Conservation (phyloP, 2,329 filamentous ascomycete genomes). For the Verticillium albo-atrum region DNA sequence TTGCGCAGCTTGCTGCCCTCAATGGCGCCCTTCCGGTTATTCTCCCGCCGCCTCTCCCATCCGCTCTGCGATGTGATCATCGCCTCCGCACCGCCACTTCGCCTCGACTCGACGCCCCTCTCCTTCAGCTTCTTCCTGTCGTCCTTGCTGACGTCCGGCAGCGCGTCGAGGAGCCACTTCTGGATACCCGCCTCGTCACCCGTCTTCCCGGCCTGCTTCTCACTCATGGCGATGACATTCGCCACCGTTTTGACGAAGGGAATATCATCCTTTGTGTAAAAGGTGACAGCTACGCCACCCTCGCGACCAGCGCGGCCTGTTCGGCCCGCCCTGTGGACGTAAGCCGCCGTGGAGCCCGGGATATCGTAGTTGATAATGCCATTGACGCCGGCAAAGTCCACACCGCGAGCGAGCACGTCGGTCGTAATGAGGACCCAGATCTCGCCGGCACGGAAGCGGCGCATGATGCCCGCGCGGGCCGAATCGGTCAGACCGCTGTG, state of each 20-base stretch:
- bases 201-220: slow-evolving; percentile 60
- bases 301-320: slow-evolving; percentile 84
- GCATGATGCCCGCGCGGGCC: slow-evolving; percentile 76
- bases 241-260: slow-evolving; percentile 85
- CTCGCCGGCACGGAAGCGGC: slow-evolving; percentile 83
- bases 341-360: slow-evolving; percentile 81
- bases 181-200: slow-evolving; percentile 59
- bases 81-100: slow-evolving; percentile 38
- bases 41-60: slow-evolving; percentile 65
- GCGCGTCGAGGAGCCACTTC: slow-evolving; percentile 81
- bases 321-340: slow-evolving; percentile 89
- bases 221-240: slow-evolving; percentile 82
- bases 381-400: slow-evolving; percentile 93
- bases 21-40: slow-evolving; percentile 61
- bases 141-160: slow-evolving; percentile 79
- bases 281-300: slow-evolving; percentile 85
- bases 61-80: slow-evolving; percentile 82
- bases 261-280: slow-evolving; percentile 94
- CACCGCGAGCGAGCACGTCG: slow-evolving; percentile 83
- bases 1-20: slow-evolving; percentile 56
- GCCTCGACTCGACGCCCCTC: slow-evolving; percentile 71
- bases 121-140: slow-evolving; percentile 79
- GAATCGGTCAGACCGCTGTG: slow-evolving; percentile 80
- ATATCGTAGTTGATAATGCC: slow-evolving; percentile 98
- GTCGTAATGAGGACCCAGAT: slow-evolving; percentile 97